Percentiles rank a stretch among this genome's conserved stretches.
These are phyloP conservation scores for Pachysolen tannophilus DNA, from an alignment of 805 yeast genomes.

Conservation along the genomic window DNA sequence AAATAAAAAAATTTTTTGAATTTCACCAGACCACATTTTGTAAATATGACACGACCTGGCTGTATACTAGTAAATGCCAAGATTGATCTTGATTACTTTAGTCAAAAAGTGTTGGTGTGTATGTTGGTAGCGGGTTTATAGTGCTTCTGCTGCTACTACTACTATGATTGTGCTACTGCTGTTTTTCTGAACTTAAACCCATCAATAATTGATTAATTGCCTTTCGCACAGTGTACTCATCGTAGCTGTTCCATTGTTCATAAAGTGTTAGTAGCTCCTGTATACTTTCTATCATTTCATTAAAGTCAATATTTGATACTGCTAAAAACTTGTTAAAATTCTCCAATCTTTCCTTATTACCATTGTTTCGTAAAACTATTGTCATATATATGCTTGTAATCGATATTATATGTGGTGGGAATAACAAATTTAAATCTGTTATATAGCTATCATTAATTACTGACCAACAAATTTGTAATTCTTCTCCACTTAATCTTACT, in stretches of 20 bases:
- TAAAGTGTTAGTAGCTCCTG: conserved; percentile 80
- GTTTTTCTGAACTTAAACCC: too few relatives aligned
- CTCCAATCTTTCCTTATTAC: conserved; percentile 34
- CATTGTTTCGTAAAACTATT: conserved; percentile 40
- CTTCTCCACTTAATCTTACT: conserved; percentile 44
- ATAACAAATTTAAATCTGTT: conserved; percentile 75
- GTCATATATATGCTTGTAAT: conserved; percentile 76
- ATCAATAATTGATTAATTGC: conserved; percentile 30
- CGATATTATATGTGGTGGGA: conserved; percentile 88
- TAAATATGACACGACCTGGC: too few relatives aligned
- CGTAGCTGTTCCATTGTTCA: conserved; percentile 81
- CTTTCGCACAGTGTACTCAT: conserved; percentile 52
- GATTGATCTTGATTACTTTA: too few relatives aligned
- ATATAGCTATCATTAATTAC: conserved; percentile 83
- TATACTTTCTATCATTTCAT: conserved; percentile 70
- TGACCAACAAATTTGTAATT: conserved; percentile 83
- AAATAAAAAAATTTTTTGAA: too few relatives aligned
- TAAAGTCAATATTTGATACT: conserved; percentile 66
- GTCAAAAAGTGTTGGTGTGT: too few relatives aligned
- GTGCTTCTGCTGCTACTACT: too few relatives aligned
- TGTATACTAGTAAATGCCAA: too few relatives aligned
- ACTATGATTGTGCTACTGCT: too few relatives aligned
- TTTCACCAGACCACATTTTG: too few relatives aligned
- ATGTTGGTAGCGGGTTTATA: too few relatives aligned
- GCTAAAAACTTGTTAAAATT: conserved; percentile 62